Conservation (phyloP, 352 stramenopile genomes). For the Achlya hypogyna region DNA sequence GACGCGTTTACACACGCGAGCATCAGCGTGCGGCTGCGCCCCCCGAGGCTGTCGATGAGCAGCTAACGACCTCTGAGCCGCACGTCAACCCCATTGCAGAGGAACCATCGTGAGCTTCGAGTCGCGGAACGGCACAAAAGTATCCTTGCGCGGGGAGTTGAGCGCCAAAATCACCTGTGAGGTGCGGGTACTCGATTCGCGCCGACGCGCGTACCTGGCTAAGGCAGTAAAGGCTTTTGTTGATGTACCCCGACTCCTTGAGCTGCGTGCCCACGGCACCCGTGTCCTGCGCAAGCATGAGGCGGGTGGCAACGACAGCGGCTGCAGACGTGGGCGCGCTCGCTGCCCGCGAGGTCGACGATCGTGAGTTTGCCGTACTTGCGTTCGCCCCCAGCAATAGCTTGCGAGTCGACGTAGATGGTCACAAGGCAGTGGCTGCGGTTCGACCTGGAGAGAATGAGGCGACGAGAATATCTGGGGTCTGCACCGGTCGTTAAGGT, state of each 20-base stretch:
- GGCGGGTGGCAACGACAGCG: not conserved
- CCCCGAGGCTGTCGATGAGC: slow-evolving; percentile 57
- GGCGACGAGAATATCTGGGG: not conserved
- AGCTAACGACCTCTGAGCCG: slow-evolving; percentile 29
- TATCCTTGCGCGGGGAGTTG: slow-evolving; percentile 35
- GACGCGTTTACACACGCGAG: slow-evolving; percentile 58
- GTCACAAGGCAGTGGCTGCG: slow-evolving; percentile 69
- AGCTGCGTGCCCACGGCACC: slow-evolving; percentile 49
- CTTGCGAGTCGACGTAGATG: slow-evolving; percentile 58
- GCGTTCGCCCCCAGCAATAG: slow-evolving; percentile 25
- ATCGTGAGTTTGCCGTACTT: slow-evolving; percentile 71
- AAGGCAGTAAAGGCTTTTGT: slow-evolving; percentile 69
- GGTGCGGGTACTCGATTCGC: not conserved
- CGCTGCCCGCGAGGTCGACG: slow-evolving; percentile 61
- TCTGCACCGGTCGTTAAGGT: slow-evolving; percentile 38
- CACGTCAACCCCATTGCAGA: not conserved
- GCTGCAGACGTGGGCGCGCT: slow-evolving; percentile 25
- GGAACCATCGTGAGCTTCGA: slow-evolving; percentile 31
- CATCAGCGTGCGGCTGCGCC: slow-evolving; percentile 73
- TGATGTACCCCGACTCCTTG: slow-evolving; percentile 67
- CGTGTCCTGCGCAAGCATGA: slow-evolving; percentile 33
- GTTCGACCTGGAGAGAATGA: slow-evolving; percentile 31
- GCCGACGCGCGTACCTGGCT: slow-evolving; percentile 26
- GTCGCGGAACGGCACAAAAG: slow-evolving; percentile 60
- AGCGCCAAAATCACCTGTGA: slow-evolving; percentile 53